These are phyloP conservation scores for Blastobotrys capitulatus DNA, from an alignment of 1,139 yeast genomes.

Conservation along the genomic window DNA sequence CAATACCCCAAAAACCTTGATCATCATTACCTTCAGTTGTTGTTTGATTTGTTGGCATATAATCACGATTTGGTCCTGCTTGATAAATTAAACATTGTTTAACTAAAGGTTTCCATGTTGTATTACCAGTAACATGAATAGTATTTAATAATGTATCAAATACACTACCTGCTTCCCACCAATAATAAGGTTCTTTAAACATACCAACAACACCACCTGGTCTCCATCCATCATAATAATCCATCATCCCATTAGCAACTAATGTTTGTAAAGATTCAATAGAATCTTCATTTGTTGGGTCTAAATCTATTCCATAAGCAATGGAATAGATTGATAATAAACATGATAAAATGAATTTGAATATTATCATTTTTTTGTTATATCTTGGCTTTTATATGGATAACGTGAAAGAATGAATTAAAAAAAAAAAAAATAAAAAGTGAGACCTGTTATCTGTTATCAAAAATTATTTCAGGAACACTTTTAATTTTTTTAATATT, in stretches of 20 bases:
- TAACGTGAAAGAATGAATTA: too few relatives aligned
- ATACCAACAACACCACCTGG: conserved; percentile 59
- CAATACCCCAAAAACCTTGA: conserved; percentile 87
- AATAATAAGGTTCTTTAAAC: conserved; percentile 73
- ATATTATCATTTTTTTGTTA: too few relatives aligned
- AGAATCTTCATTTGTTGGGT: conserved; percentile 21
- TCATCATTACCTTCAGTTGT: conserved; percentile 87
- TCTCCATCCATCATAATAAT: conserved; percentile 56
- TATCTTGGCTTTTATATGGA: too few relatives aligned
- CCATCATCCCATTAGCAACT: conserved; percentile 59
- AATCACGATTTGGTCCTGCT: conserved; percentile 60
- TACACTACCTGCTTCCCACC: conserved; percentile 96
- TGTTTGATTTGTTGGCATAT: conserved; percentile 70
- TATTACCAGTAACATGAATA: conserved; percentile 56
- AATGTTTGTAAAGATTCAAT: conserved; percentile 45
- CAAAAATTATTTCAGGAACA: too few relatives aligned
- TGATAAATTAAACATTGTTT: conserved; percentile 59
- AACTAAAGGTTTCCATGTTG: conserved; percentile 50
- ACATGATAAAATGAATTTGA: too few relatives aligned
- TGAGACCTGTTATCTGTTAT: too few relatives aligned
- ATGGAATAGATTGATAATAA: too few relatives aligned
- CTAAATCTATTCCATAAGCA: conserved; percentile 13
- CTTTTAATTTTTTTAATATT: too few relatives aligned
- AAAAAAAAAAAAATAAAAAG: too few relatives aligned
- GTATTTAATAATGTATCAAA: conserved; percentile 74